Conservation (phyloP, 495 filamentous ascomycete species). For the Penicillium paradoxum region DNA sequence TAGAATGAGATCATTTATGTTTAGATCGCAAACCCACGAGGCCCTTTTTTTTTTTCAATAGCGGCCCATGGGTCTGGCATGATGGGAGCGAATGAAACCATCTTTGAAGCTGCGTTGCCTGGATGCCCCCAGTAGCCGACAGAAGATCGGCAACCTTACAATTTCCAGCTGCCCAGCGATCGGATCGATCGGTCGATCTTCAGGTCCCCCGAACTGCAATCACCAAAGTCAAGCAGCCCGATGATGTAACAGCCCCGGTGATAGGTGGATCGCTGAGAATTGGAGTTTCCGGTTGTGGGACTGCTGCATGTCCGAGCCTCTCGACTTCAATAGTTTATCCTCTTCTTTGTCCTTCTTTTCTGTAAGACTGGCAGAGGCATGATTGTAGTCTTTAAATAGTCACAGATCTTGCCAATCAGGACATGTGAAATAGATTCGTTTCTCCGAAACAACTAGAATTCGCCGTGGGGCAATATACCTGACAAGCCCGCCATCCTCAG, state of each 20-base stretch:
- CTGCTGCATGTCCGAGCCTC: not conserved
- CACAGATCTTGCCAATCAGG: not conserved
- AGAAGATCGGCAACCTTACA: conserved; percentile 11
- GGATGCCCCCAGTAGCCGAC: not conserved
- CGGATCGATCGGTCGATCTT: conserved; percentile 22
- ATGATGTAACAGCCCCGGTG: conserved; percentile 13
- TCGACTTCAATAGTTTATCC: conserved; percentile 1
- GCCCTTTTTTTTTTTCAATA: not conserved
- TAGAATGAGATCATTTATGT: not conserved
- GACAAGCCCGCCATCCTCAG: too few species aligned
- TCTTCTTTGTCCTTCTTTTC: not conserved
- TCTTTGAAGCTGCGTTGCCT: not conserved
- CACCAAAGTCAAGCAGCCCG: not conserved
- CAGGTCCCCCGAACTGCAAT: conserved; percentile 14
- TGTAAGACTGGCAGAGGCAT: not conserved
- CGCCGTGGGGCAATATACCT: too few species aligned
- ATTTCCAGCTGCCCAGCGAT: not conserved
- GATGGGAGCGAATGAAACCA: conserved; percentile 10
- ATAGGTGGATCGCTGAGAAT: not conserved
- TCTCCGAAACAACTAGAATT: too few species aligned
- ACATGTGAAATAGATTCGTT: too few species aligned
- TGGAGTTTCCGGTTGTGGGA: not conserved
- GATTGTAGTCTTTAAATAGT: not conserved
- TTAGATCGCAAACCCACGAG: not conserved
- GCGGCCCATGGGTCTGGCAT: conserved; percentile 9